Evolutionary conservation across 1,284 basidiomycete species (phyloP), one percentile per base, ranked within the genome.

Genomic region (Cryptococcus sp.): DNA sequence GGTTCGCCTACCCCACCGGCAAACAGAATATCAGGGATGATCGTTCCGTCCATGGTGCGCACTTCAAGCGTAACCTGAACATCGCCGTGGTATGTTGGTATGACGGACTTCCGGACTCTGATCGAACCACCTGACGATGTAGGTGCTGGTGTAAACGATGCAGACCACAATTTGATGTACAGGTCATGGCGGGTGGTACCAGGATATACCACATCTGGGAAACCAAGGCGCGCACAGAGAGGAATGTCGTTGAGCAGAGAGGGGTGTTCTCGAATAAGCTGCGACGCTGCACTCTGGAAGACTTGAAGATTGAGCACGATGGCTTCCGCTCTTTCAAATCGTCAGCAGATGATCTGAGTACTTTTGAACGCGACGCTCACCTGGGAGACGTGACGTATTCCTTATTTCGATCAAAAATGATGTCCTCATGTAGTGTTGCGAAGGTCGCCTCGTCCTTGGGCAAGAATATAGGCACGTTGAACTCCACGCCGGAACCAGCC

Each of bases 131-230:
- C 67, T 17, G 67, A 60, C 40, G 76, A 78, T 52, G 83, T 82
- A 1, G 64, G 58, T 0, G 84, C 82, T 0, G 84, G 79, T 1
- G 82, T 80, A 71, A 95, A 96, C 63, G 90, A 88, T 25, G 90
- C 93, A 52, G 87, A 88, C 91, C 91, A 94, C 1, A 96, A 83
- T 73, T 93, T 96, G 81, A 97, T 85, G 77, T 97, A 98, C 8
- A 96, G 83, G 69, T 98, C 94, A 71, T 97, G 97, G 20, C 94
- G 86, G n/a, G 85, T 80, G 64, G 93, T 89, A 8, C 90, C 92
- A 1, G 94, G 94, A 71, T 94, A 93, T 10, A 96, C 93, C 1
- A 96, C 93, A 68, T 98, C 95, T 0, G 94, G 91, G 73, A 99
- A 99, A 27, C 93, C 93, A n/a, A 99, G 86, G 6, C 93, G 88